Conservation (phyloP, 768 basidiomycete genomes). For the Amanita exitialis region DNA sequence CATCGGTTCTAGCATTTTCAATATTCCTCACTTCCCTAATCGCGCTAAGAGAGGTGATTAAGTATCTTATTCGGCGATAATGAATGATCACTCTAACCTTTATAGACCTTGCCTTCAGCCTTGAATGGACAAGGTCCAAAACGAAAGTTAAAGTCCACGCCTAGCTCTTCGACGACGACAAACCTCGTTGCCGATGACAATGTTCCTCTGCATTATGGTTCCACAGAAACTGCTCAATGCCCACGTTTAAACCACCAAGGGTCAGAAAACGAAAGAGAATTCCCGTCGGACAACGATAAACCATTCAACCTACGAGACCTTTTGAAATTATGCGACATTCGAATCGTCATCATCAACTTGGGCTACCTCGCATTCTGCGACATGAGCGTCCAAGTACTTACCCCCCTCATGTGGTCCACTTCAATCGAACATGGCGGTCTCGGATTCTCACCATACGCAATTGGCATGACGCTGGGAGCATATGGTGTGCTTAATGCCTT, state of each 20-base stretch:
- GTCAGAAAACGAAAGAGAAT: background rate
- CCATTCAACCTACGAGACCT: background rate
- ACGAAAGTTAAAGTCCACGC: background rate
- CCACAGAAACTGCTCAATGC: background rate
- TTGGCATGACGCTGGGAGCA: conserved; percentile 40
- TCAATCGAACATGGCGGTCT: conserved; percentile 46
- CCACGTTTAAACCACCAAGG: background rate
- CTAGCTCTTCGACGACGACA: background rate
- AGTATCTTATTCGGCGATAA: background rate
- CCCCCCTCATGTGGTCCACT: conserved; percentile 30
- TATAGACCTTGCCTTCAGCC: background rate
- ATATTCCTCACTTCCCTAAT: conserved; percentile 13
- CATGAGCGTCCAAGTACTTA: background rate
- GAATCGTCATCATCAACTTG: background rate
- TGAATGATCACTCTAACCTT: background rate
- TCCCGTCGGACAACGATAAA: background rate
- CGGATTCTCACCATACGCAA: conserved; percentile 37
- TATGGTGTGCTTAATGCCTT: conserved; percentile 45
- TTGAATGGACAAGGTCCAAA: background rate
- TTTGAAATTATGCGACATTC: background rate
- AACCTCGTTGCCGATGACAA: background rate
- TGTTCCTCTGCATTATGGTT: background rate
- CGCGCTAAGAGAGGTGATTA: conserved; percentile 19
- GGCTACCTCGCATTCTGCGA: background rate
- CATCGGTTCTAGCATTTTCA: conserved; percentile 14